A percentile compares a stretch with the other conserved stretches of the same genome.
Conservation (phyloP, 2,329 filamentous ascomycete genomes). For the Penicillium sp. region DNA sequence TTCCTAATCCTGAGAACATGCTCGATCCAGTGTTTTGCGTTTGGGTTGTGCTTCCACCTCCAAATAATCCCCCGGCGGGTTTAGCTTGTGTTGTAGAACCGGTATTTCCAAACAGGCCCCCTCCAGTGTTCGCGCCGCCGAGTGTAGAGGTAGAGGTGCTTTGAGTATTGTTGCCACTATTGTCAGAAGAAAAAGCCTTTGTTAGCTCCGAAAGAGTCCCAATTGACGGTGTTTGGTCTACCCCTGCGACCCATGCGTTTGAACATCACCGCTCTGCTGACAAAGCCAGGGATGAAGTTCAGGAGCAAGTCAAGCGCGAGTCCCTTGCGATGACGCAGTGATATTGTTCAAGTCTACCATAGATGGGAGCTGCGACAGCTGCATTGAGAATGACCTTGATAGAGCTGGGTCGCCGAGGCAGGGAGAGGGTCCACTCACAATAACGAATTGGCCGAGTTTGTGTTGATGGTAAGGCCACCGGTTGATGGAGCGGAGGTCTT, state of each 20-base stretch:
- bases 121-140: slow-evolving; percentile 31
- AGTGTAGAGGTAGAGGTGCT: slow-evolving; percentile 32
- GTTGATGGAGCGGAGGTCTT: slow-evolving; percentile 39
- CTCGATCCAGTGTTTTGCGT: slow-evolving; percentile 34
- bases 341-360: not conserved
- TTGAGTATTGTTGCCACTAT: slow-evolving; percentile 36
- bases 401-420: not conserved
- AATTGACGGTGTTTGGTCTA: not conserved
- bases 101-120: slow-evolving; percentile 37
- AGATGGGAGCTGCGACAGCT: slow-evolving; percentile 2
- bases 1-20: slow-evolving; percentile 37
- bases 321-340: not conserved
- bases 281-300: slow-evolving; percentile 3
- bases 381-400: not conserved
- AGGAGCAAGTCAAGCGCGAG: not conserved
- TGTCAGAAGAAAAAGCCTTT: slow-evolving; percentile 5
- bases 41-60: slow-evolving; percentile 33
- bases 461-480: slow-evolving; percentile 58
- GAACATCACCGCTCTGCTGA: not conserved
- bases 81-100: slow-evolving; percentile 35
- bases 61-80: slow-evolving; percentile 39
- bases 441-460: slow-evolving; percentile 51
- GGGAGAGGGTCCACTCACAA: slow-evolving; percentile 43
- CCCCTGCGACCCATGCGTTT: not conserved
- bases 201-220: slow-evolving; percentile 19